phyloP scores from a whole-genome alignment of 805 yeast genomes.

The Alloascoidea africana region DNA sequence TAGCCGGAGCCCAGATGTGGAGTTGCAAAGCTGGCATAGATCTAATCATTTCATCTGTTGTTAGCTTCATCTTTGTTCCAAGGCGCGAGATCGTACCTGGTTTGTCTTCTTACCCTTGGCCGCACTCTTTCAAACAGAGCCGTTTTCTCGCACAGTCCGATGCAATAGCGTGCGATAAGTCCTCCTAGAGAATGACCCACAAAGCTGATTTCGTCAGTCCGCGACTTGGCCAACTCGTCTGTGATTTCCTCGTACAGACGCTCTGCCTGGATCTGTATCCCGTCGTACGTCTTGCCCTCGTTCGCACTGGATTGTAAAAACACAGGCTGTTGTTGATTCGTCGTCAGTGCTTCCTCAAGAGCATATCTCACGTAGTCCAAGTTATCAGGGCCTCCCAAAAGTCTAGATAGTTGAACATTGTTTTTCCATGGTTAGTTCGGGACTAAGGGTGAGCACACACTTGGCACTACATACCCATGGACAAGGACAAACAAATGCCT shows the following conservation, averaged over 20 bases:
- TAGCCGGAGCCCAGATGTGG: constrained; percentile 57
- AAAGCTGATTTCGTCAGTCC: constrained; percentile 48
- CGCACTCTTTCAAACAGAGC: constrained; percentile 38
- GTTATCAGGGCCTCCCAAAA: constrained; percentile 57
- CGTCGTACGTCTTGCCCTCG: constrained; percentile 59
- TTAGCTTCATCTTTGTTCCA: too few species aligned
- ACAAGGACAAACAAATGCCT: constrained; percentile 53
- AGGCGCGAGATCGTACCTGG: too few species aligned
- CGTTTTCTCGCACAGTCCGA: constrained; percentile 45
- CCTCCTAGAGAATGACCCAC: constrained; percentile 93
- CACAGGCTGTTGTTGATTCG: constrained; percentile 21
- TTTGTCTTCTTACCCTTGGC: too few species aligned
- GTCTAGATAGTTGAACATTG: constrained; percentile 4
- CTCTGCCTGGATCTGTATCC: constrained; percentile 58
- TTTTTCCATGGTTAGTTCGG: background rate
- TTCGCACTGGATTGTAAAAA: constrained; percentile 15
- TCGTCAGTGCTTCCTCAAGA: constrained; percentile 14
- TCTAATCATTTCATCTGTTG: too few species aligned
- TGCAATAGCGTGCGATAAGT: constrained; percentile 55
- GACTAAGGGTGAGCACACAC: background rate
- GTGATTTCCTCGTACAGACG: constrained; percentile 53
- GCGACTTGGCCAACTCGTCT: constrained; percentile 20
- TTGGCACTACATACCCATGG: constrained; percentile 34
- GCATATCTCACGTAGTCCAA: constrained; percentile 30
- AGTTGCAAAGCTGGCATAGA: constrained; percentile 59